Base-by-base conservation (phyloP, 257 asterid genomes). In the Oldenlandia corymbosa region DNA sequence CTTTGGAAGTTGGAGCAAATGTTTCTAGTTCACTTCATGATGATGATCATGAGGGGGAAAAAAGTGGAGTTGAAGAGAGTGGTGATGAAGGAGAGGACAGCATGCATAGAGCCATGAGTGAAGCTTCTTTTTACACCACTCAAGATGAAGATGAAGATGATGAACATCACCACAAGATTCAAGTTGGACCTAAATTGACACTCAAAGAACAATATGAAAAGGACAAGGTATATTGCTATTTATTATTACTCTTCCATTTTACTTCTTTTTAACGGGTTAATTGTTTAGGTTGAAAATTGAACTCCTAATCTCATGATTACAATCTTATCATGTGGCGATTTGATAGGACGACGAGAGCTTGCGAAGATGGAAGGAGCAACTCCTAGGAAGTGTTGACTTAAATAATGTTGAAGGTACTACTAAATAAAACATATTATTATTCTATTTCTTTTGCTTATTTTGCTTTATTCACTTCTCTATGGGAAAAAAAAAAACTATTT, bases 291-390 rank as follows among this genome's bases (percentile, higher is more conserved):
- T 34, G 37, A 34, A 7, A 7, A 7, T 34, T 34, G 4, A 34
- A 4, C 37, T 7, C 4, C 7, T 5, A 1, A 10, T 2, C 8
- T 39, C 18, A 13, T 37, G 10, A 13, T 4, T 37, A 37, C 43
- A 36, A 21, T 17, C n/a, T 26, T 58, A 7, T 10, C 14, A 58
- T 36, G 18, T 5, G n/a, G 18, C 36, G 47, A 58, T 37, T 12
- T 36, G 30, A 34, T 30, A 85, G 93, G 93, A 85, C 72, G 93
- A 85, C 58, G 93, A 85, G 80, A 85, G 93, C 64, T 71, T 83
- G 81, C 67, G 87, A 71, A 83, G 87, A 76, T 85, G 93, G 93
- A 85, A 85, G 61, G 90, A 83, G 58, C 89, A 85, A 58, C 87
- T 83, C 57, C 87, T 85, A 64, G 93, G 93, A 56, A 80, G 84